These are phyloP conservation scores for Thelephora aurantiotincta DNA, from an alignment of 768 basidiomycete genomes.

Conservation along the genomic window DNA sequence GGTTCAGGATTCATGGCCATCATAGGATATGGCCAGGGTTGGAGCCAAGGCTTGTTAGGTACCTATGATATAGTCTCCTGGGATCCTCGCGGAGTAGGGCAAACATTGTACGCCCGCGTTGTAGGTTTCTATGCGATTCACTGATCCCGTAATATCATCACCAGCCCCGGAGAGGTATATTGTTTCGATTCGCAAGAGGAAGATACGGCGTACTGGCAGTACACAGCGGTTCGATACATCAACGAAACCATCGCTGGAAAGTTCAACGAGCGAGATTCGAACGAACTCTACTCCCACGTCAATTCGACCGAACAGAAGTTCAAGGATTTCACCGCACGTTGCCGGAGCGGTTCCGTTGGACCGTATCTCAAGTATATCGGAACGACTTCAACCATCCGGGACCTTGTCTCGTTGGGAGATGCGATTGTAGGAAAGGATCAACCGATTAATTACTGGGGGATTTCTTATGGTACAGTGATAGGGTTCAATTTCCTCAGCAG, in stretches of 20 bases:
- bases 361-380: conserved; percentile 4
- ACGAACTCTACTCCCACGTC: conserved; percentile 2
- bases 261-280: conserved; percentile 1
- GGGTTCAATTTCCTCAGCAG: conserved; percentile 5
- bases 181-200: conserved; percentile 5
- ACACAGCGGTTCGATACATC: conserved; percentile 1
- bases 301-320: conserved; percentile 5
- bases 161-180: conserved; percentile 4
- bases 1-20: background rate
- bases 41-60: background rate
- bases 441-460: conserved; percentile 2
- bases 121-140: background rate
- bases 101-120: conserved; percentile 3
- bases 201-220: conserved; percentile 2
- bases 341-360: background rate
- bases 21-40: background rate
- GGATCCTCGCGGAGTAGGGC: conserved; percentile 7
- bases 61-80: conserved; percentile 5
- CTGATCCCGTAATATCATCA: background rate
- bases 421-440: conserved; percentile 4
- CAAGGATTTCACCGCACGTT: conserved; percentile 1
- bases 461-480: conserved; percentile 5
- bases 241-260: conserved; percentile 4
- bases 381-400: conserved; percentile 3
- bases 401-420: conserved; percentile 4